A percentile compares a stretch with the other conserved stretches of the same genome.
Conservation (phyloP, 2,329 filamentous ascomycete genomes). For the Botrytis porri region DNA sequence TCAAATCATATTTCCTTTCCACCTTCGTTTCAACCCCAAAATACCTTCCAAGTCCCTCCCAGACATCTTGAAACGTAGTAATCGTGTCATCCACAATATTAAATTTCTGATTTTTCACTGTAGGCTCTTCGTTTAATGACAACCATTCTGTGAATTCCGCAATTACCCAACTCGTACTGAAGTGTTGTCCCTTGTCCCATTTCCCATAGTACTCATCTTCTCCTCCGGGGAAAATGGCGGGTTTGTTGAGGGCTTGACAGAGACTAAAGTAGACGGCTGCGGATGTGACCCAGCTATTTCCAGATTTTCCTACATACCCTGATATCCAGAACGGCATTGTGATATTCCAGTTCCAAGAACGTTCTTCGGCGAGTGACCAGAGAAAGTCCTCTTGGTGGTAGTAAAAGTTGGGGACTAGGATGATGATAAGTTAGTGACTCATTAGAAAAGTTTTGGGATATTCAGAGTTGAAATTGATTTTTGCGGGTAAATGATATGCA, state of each 20-base stretch:
- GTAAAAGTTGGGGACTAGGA: conserved; percentile 10
- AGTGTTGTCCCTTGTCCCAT: neutral
- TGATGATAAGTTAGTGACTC: neutral
- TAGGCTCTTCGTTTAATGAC: neutral
- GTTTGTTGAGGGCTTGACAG: neutral
- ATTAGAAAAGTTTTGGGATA: neutral
- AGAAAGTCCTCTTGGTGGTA: conserved; percentile 14
- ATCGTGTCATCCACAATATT: conserved; percentile 18
- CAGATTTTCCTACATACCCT: neutral
- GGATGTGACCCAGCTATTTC: neutral
- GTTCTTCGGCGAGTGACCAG: neutral
- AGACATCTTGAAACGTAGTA: conserved; percentile 5
- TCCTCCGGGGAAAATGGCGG: neutral
- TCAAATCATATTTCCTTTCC: neutral
- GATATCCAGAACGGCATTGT: conserved; percentile 17
- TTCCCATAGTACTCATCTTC: neutral
- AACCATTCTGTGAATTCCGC: conserved; percentile 7
- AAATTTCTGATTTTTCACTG: conserved; percentile 3
- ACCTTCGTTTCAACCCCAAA: conserved; percentile 8
- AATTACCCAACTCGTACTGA: neutral
- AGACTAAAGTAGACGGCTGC: conserved; percentile 13
- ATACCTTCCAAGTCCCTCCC: conserved; percentile 5
- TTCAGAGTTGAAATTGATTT: neutral
- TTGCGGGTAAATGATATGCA: neutral
- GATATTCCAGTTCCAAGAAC: conserved; percentile 11